Base-by-base conservation (phyloP, 305 asterid species). In the Ruellia speciosa region DNA sequence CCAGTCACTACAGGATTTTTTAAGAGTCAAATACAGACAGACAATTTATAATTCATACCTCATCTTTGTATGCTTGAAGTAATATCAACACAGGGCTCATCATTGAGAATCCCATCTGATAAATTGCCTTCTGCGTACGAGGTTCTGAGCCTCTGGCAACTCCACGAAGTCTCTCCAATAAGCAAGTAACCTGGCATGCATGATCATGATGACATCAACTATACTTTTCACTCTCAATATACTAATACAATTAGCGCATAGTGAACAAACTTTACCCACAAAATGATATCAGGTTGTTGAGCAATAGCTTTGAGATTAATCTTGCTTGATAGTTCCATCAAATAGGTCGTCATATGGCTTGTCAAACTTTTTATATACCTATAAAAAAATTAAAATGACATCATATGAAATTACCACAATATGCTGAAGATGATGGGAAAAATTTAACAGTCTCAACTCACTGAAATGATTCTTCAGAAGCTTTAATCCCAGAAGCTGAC, bases 121-220 rank as follows among this genome's bases (percentile, higher is more conserved):
- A 92, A 68, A 88, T 78, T 17, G 94, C 93, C 71, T 77, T 86
- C 78, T 92, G 99, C 13, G 75, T 81, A 54, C 86, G 81, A 75
- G 99, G 88, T 78, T 92, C 96, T 41, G 96, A 74, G 51, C 94
- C 95, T 71, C 82, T 77, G 67, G 99, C 85, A 78, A 87, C 93
- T 59, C 99, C 99, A 52, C 99, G 95, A 73, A 92, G 96, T 65
- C 99, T 84, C 77, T 92, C 99, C 75, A 86, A 78, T 76, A 82
- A 78, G 79, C 95, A 88, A 76, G 87, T 79, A 52, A 88, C 98
- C 98, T 90, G 60, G 62, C 52, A 71, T 57, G 58, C 52, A 62
- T 56, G 63, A 62, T 62, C 61, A 68, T 55, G 63, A 56, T 61
- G 65, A 51, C 50, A 56, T 59, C 56, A 64, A 57, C 49, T 59